Base-by-base conservation (phyloP, 2,329 filamentous ascomycete species). In the Pyrenochaeta sp. region DNA sequence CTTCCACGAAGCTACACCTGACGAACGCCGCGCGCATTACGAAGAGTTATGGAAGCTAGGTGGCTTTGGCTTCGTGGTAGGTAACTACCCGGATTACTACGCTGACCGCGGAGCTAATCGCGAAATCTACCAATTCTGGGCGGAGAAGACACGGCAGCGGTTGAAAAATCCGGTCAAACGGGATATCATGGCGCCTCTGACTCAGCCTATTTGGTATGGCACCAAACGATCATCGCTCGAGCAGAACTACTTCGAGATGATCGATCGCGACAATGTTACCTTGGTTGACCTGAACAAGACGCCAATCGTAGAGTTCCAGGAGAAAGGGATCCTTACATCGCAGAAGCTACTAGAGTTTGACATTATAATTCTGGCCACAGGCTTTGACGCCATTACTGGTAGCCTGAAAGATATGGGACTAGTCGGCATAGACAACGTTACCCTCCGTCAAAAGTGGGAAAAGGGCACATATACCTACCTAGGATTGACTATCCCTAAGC, bases 111-210 rank as follows among this genome's bases (percentile, higher is more conserved):
- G 64, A 36, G 65, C 68, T 9, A 75, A 74, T 35, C 54, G 62
- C 7, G 58, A 67, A 29, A 65, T 68, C 1, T 75, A 74, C 55
- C 60, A 72, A 19, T 74, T 71, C 58, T 75, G 73, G 73, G 65
- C 60, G 7, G 66, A 68, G 46, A 68, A 69, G 42, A 63, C 66
- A 5, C 63, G 65, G 11, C 50, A 55, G 6, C 63, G 73, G 7
- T 69, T 75, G 29, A 47, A 58, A n/a, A 66, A 74, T 31, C 58
- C 66, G 4, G 55, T 53, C 42, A 74, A 73, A 61, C 58, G 67
- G 21, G 70, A 74, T 28, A 52, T 74, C 7, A 38, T 74, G 6
- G 71, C 71, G 13, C 72, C 72, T 1, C 51, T 68, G 18, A 51
- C 69, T 47, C 63, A 61, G 14, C 71, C 69, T 2, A 71, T 75